These are phyloP conservation scores for Diplodia corticola DNA, from an alignment of 2,329 filamentous ascomycete species.

Conservation along the genomic window DNA sequence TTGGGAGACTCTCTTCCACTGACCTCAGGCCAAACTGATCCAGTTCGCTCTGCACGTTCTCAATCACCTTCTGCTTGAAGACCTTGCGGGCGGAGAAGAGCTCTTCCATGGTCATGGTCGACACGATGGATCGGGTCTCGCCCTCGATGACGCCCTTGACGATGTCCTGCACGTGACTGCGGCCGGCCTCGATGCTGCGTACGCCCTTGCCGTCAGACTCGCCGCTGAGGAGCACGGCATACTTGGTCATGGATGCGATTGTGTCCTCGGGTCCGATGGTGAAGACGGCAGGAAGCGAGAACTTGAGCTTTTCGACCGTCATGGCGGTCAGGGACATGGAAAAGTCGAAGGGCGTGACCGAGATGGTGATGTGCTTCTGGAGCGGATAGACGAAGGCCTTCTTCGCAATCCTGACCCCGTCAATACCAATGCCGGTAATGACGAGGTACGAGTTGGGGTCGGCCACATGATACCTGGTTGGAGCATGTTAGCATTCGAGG, in stretches of 20 bases:
- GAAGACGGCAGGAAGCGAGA: constrained; percentile 79
- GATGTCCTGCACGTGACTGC: constrained; percentile 77
- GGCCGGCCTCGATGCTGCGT: constrained; percentile 43
- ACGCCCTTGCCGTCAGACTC: constrained; percentile 51
- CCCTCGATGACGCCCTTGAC: constrained; percentile 90
- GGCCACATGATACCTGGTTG: constrained; percentile 62
- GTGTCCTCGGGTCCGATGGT: constrained; percentile 80
- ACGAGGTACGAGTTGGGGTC: constrained; percentile 79
- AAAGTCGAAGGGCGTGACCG: constrained; percentile 77
- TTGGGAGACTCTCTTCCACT: not conserved
- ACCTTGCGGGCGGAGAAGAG: constrained; percentile 76
- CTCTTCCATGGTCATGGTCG: constrained; percentile 90
- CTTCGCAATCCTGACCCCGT: constrained; percentile 75
- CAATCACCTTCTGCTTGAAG: constrained; percentile 68
- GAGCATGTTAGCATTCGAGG: not conserved
- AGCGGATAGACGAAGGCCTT: constrained; percentile 51
- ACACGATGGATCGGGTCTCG: constrained; percentile 79
- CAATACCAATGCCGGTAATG: constrained; percentile 76
- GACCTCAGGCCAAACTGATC: constrained; percentile 72
- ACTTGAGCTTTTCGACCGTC: constrained; percentile 85
- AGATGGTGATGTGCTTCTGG: constrained; percentile 47
- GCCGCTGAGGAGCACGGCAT: constrained; percentile 74
- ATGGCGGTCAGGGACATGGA: constrained; percentile 81
- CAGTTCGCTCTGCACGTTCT: constrained; percentile 73
- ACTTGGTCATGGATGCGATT: constrained; percentile 71